These are phyloP conservation scores for Xylariaceae sp. DNA, from an alignment of 2,329 filamentous ascomycete species.

Conservation along the genomic window DNA sequence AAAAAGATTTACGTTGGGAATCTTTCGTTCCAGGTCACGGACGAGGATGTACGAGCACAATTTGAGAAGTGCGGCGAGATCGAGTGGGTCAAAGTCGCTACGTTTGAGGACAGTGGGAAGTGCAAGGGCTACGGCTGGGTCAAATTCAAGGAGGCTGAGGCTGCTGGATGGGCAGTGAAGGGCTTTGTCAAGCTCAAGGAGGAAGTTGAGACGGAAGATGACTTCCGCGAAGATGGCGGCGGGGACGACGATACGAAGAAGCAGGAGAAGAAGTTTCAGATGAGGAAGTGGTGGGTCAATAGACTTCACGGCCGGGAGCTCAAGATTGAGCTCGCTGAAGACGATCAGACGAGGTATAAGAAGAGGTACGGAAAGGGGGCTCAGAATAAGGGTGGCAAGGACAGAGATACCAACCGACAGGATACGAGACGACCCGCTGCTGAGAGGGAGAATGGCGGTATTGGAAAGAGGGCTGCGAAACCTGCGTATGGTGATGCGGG, in stretches of 20 bases:
- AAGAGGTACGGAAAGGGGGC: constrained; percentile 85
- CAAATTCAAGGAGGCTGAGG: constrained; percentile 76
- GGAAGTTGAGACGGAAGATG: constrained; percentile 60
- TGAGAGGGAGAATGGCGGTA: constrained; percentile 14
- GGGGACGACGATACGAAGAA: constrained; percentile 39
- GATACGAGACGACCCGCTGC: not conserved
- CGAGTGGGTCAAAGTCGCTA: constrained; percentile 81
- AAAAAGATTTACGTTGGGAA: constrained; percentile 92
- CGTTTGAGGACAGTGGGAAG: constrained; percentile 94
- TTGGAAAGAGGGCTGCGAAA: constrained; percentile 35
- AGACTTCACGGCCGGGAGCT: constrained; percentile 75
- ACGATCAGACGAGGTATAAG: constrained; percentile 83
- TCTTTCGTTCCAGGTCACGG: constrained; percentile 75
- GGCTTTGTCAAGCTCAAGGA: constrained; percentile 75
- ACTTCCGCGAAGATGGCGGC: constrained; percentile 52
- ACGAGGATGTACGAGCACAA: constrained; percentile 76
- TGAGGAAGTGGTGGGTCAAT: constrained; percentile 80
- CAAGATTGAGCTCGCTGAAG: constrained; percentile 91
- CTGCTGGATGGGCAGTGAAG: constrained; percentile 73
- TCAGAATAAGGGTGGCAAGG: constrained; percentile 27
- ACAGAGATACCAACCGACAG: constrained; percentile 3
- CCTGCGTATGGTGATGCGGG: constrained; percentile 47
- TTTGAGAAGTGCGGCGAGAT: constrained; percentile 84
- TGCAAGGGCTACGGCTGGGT: constrained; percentile 98
- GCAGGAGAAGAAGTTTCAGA: constrained; percentile 56